Conservation (phyloP, 352 stramenopile species). For the Phytophthora citrophthora region DNA sequence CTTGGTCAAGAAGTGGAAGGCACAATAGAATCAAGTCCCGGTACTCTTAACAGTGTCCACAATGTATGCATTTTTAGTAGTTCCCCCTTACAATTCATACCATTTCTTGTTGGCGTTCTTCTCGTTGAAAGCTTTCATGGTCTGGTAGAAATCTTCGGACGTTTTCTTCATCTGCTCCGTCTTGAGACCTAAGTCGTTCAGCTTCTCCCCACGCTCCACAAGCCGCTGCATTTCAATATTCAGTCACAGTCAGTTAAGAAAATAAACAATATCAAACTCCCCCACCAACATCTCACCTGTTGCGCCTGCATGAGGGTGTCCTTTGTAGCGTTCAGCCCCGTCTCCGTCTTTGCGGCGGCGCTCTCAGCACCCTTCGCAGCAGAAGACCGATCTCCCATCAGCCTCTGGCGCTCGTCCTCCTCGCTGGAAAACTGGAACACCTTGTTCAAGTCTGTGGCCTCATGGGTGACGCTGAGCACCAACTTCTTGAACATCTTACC, state of each 20-base stretch:
- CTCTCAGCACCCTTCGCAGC: constrained; percentile 25
- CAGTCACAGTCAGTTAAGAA: neutral
- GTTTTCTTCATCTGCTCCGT: constrained; percentile 87
- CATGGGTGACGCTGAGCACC: constrained; percentile 63
- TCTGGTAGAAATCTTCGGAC: constrained; percentile 84
- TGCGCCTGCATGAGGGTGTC: constrained; percentile 69
- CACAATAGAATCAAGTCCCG: too few species aligned
- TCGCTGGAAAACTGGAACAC: constrained; percentile 78
- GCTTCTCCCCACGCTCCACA: constrained; percentile 77
- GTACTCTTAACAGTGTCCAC: neutral
- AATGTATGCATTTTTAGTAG: constrained; percentile 16
- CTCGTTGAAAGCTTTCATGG: constrained; percentile 87
- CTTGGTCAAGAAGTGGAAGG: too few species aligned
- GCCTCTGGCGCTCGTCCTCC: constrained; percentile 55
- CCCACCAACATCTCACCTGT: constrained; percentile 48
- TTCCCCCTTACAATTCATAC: constrained; percentile 70
- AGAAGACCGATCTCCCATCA: constrained; percentile 59
- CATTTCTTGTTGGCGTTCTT: constrained; percentile 88
- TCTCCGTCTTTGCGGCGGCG: constrained; percentile 32
- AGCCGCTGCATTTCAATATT: constrained; percentile 54
- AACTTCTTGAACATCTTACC: constrained; percentile 81
- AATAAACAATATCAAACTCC: neutral
- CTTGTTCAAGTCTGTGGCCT: constrained; percentile 74
- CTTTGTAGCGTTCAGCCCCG: constrained; percentile 58
- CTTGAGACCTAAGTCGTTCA: constrained; percentile 76